Conservation (phyloP, 1,139 yeast species). For the Suzukiozyma palmioleophila region DNA sequence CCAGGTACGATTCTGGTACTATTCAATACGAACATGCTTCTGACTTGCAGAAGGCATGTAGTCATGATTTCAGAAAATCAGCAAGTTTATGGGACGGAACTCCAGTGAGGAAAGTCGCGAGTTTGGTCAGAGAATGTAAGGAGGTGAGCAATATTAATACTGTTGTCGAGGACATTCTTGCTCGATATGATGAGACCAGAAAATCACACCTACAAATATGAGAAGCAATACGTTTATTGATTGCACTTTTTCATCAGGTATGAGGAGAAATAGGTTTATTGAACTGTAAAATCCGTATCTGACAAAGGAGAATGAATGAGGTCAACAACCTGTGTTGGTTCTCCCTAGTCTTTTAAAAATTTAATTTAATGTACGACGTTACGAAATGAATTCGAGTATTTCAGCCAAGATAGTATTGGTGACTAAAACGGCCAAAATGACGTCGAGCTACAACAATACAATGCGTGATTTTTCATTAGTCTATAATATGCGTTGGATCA, state of each 20-base stretch:
- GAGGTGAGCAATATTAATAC: not conserved
- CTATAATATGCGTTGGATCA: slow-evolving; percentile 12
- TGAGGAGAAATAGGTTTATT: no score
- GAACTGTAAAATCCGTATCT: slow-evolving; percentile 34
- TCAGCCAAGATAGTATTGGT: not conserved
- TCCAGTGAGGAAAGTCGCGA: slow-evolving; percentile 43
- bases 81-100: slow-evolving; percentile 47
- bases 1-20: slow-evolving; percentile 35
- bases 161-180: slow-evolving; percentile 6
- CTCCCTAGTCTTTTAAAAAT: slow-evolving; percentile 17
- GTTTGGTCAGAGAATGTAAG: slow-evolving; percentile 37
- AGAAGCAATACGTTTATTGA: no score
- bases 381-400: not conserved
- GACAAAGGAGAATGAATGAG: slow-evolving; percentile 17
- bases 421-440: not conserved
- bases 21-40: slow-evolving; percentile 24
- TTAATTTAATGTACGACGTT: slow-evolving; percentile 21
- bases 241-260: not conserved
- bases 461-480: slow-evolving; percentile 3
- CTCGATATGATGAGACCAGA: slow-evolving; percentile 7
- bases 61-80: slow-evolving; percentile 38
- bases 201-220: not conserved
- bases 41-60: slow-evolving; percentile 29
- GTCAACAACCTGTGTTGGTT: slow-evolving; percentile 6
- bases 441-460: slow-evolving; percentile 3